phyloP scores from a whole-genome alignment of 192 early-diverging fungal species.

The Dissophora globulifera region DNA sequence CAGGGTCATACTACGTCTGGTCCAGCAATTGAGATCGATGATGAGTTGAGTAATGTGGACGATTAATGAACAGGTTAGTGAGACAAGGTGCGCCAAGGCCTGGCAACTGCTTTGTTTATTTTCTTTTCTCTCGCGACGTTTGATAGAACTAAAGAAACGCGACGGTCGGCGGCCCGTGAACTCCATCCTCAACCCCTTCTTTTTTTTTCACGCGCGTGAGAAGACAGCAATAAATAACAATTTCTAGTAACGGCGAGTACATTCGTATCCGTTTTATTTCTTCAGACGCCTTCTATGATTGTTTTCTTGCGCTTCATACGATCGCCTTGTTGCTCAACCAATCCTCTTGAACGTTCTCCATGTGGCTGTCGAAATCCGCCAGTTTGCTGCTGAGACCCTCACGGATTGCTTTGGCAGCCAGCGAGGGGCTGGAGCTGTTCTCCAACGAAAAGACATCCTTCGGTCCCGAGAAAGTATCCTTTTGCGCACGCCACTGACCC shows the following conservation, averaged over 20 bases:
- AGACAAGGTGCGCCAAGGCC: too few relatives aligned
- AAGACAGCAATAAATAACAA: not conserved
- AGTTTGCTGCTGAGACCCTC: conserved; percentile 57
- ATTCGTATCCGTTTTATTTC: not conserved
- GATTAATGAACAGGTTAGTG: too few relatives aligned
- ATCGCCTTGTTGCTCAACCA: conserved; percentile 67
- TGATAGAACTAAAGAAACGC: too few relatives aligned
- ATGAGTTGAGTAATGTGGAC: too few relatives aligned
- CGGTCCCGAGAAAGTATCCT: conserved; percentile 52
- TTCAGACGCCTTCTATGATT: not conserved
- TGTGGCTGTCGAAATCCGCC: conserved; percentile 75
- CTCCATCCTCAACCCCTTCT: too few relatives aligned
- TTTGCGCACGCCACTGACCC: conserved; percentile 62
- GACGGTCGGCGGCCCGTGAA: too few relatives aligned
- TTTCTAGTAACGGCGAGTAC: not conserved
- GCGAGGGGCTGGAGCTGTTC: conserved; percentile 28
- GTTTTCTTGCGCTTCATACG: not conserved
- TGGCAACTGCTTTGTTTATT: too few relatives aligned
- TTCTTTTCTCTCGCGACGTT: too few relatives aligned
- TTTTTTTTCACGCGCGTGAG: too few relatives aligned
- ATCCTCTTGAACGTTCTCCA: conserved; percentile 70
- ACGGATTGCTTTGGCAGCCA: conserved; percentile 51
- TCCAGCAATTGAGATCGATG: too few relatives aligned
- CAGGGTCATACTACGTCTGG: too few relatives aligned
- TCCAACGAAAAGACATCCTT: conserved; percentile 40